Percentiles rank a stretch among this genome's conserved stretches.
phyloP scores from a whole-genome alignment of 1,284 basidiomycete species.

The Marasmius oreades region DNA sequence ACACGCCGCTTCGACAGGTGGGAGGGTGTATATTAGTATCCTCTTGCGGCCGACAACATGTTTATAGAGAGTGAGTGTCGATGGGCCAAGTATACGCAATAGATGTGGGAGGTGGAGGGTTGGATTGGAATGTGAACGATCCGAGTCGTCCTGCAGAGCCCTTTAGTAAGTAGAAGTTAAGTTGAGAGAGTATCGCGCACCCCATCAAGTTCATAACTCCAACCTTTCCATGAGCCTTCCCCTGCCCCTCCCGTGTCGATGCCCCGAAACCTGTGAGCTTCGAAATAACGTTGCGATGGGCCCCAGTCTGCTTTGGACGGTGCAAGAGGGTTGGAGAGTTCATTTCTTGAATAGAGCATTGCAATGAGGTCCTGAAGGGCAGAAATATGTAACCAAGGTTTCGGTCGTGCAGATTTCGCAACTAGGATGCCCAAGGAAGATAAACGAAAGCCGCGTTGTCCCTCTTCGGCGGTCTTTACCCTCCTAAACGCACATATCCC shows the following conservation, averaged over 20 bases:
- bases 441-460: constrained; percentile 74
- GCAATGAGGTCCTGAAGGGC: constrained; percentile 58
- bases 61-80: constrained; percentile 72
- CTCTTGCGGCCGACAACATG: constrained; percentile 67
- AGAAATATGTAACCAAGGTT: constrained; percentile 68
- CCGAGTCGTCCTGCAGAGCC: constrained; percentile 29
- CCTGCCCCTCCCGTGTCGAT: constrained; percentile 48
- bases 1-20: constrained; percentile 75
- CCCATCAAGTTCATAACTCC: constrained; percentile 59
- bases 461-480: constrained; percentile 60
- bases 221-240: constrained; percentile 51
- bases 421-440: constrained; percentile 75
- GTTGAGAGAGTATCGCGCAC: constrained; percentile 29
- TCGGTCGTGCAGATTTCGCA: constrained; percentile 55
- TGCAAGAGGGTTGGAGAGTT: constrained; percentile 44
- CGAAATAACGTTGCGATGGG: constrained; percentile 59
- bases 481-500: constrained; percentile 72
- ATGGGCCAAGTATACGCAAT: constrained; percentile 71
- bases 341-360: constrained; percentile 50
- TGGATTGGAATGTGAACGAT: constrained; percentile 40
- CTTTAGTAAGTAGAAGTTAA: not conserved
- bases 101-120: constrained; percentile 64
- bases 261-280: constrained; percentile 48
- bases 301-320: constrained; percentile 60
- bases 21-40: constrained; percentile 71